Base-by-base conservation (phyloP, 2,329 filamentous ascomycete genomes). In the Graphiopsis chlorocephala region DNA sequence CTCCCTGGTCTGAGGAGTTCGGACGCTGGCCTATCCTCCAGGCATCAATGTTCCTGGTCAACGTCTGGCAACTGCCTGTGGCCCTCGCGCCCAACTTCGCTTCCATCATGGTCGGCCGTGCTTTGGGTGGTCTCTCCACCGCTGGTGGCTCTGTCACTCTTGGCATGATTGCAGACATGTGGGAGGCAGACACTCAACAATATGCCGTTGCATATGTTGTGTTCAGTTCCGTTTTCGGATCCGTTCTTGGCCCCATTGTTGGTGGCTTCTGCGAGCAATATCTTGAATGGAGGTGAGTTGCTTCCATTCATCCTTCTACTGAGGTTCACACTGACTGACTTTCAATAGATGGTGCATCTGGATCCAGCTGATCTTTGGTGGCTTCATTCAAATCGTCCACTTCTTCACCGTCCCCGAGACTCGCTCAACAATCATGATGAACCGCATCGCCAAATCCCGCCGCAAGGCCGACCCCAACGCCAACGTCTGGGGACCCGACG, bases 331-430 rank as follows among this genome's bases (percentile, higher is more conserved):
- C 17, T 53, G 28, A n/a, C 45, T 52, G 20, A 61, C 53, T 33
- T 26, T 15, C 14, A 29, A n/a, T 56, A 73, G 85, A 71, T 93
- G 90, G 90, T 87, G 83, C 62, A 93, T 95, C 74, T 96, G 92
- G 92, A 91, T 95, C 66, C 92, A 96, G 78, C 85, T 95, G 69
- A 93, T 94, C 71, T 88, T 95, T 61, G 91, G 91, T 33, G 90
- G 80, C 6, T 83, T 86, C 57, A 86, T 93, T 14, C 91, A 94
- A 74, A 28, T 86, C 4, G 73, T 91, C 4, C 75, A 77, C 67
- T 75, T 74, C 68, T 72, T 89, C 58, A 73, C 91, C 61, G 91
- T 95, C 1, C 92, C 91, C 0, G 92, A 96, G 75, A 96, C 92
- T 0, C 85, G 92, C 63, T 87, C 88, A 0, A 94, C 90, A 2